Percentiles rank a stretch among this genome's conserved stretches.
These are phyloP conservation scores for Trametes cingulata DNA, from an alignment of 768 basidiomycete species.

Conservation along the genomic window DNA sequence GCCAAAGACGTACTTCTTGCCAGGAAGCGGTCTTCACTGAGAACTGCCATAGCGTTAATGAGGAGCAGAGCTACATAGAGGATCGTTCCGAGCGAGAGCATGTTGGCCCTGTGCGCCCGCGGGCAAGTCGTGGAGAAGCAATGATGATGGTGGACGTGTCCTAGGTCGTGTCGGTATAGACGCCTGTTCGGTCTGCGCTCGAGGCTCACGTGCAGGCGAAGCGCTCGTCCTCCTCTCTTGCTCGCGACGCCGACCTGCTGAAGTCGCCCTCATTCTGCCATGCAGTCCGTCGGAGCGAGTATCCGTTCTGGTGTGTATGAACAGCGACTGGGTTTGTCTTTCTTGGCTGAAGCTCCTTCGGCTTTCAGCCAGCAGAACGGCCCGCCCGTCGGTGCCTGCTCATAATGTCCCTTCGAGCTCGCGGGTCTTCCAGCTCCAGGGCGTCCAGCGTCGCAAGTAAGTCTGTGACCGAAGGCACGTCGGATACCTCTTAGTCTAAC, in stretches of 20 bases:
- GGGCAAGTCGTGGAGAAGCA: neutral
- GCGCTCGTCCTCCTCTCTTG: conserved; percentile 14
- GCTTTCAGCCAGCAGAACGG: conserved; percentile 13
- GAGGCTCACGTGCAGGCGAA: conserved; percentile 6
- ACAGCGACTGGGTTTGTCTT: neutral
- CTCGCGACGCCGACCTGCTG: conserved; percentile 5
- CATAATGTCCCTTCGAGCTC: conserved; percentile 21
- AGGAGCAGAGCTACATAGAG: conserved; percentile 86
- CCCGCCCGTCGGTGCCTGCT: conserved; percentile 7
- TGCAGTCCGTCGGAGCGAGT: conserved; percentile 22
- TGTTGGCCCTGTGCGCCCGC: conserved; percentile 26
- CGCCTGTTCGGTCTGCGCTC: conserved; percentile 6
- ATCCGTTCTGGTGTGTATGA: conserved; percentile 20
- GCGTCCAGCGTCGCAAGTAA: conserved; percentile 46
- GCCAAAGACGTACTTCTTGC: conserved; percentile 70
- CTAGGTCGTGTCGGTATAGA: conserved; percentile 1
- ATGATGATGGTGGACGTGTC: conserved; percentile 22
- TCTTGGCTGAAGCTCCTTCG: neutral
- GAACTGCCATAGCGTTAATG: conserved; percentile 91
- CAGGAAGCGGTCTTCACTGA: conserved; percentile 96
- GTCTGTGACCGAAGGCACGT: conserved; percentile 20
- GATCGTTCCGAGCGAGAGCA: conserved; percentile 68
- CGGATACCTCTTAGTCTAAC: neutral
- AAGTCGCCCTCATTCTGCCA: conserved; percentile 6
- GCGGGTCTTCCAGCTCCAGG: conserved; percentile 33